Evolutionary conservation across 805 yeast species (phyloP).

Genomic region (Candida incommunis): DNA sequence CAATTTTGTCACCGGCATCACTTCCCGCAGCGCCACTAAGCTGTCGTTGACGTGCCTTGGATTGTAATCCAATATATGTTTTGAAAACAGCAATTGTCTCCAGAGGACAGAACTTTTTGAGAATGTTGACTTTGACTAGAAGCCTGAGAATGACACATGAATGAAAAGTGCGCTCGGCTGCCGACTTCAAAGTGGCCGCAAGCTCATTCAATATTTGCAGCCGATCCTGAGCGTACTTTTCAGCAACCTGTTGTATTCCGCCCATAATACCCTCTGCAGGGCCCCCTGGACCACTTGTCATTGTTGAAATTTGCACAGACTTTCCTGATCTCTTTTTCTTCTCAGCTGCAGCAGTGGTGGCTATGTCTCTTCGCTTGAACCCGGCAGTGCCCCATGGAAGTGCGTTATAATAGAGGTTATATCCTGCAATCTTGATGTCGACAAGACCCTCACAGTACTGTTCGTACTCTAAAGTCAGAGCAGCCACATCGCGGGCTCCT

Average conservation of each 20-base stretch:
- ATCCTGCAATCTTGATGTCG: background rate
- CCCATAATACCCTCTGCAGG: background rate
- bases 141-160: constrained; percentile 15
- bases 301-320: background rate
- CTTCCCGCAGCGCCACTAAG: constrained; percentile 2
- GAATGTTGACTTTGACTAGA: constrained; percentile 9
- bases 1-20: constrained; percentile 7
- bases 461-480: background rate
- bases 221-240: background rate
- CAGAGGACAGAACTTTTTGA: constrained; percentile 7
- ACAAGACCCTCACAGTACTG: background rate
- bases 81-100: constrained; percentile 16
- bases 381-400: background rate
- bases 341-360: background rate
- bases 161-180: constrained; percentile 14
- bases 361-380: background rate
- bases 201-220: background rate
- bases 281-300: background rate
- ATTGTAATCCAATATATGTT: constrained; percentile 13
- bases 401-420: background rate
- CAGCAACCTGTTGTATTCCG: background rate
- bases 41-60: constrained; percentile 5
- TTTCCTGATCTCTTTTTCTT: background rate
- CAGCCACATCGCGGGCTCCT: background rate
- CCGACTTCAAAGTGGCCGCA: constrained; percentile 7